phyloP scores from a whole-genome alignment of 257 asterid species.

The Petunia secreta region DNA sequence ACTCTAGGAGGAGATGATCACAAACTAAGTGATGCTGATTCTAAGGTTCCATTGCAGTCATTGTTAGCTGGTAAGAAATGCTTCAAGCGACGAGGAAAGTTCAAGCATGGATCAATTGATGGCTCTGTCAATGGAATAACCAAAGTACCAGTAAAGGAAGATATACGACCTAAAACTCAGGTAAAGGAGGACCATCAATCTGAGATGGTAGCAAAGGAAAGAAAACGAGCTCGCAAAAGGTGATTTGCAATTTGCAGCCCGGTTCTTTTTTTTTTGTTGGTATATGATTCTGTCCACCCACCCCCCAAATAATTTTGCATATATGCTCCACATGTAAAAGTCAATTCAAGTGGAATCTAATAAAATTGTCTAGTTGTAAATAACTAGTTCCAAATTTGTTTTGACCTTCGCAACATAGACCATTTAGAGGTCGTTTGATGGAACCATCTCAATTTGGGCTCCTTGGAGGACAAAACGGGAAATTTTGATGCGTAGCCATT shows the following conservation, averaged over 20 bases:
- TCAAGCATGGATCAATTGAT: conserved; percentile 27
- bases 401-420: neutral
- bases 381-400: neutral
- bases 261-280: neutral
- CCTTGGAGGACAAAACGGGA: neutral
- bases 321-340: neutral
- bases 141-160: neutral
- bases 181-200: neutral
- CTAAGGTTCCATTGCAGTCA: conserved; percentile 30
- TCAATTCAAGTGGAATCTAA: neutral
- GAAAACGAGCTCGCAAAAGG: neutral
- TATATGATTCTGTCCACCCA: neutral
- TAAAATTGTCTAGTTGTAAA: neutral
- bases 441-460: neutral
- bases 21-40: conserved; percentile 33
- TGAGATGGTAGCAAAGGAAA: neutral
- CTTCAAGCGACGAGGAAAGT: conserved; percentile 45
- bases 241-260: neutral
- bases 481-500: too few relatives aligned
- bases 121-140: neutral
- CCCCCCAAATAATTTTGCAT: neutral
- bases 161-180: neutral
- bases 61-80: conserved; percentile 47
- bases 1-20: conserved; percentile 14
- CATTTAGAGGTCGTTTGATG: neutral